Evolutionary conservation across 1,139 yeast genomes (phyloP), one percentile per base, ranked within the genome.

Genomic region (Arxiozyma slooffiae): DNA sequence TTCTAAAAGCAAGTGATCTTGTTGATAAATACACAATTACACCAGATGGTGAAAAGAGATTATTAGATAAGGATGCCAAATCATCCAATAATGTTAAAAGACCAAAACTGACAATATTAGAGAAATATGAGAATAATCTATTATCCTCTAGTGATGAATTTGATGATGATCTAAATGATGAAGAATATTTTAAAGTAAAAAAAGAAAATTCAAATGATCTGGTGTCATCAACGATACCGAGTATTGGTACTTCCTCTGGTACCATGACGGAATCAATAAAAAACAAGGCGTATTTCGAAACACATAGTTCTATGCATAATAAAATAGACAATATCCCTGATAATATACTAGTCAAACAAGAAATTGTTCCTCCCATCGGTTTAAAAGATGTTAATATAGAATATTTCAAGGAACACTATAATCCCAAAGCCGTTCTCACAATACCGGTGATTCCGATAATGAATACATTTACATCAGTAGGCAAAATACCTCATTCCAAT

Each of bases 1-100:
- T 88, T 58, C 71, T 74, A 41, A 71, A 72, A 17, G 92, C 86
- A 1, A 70, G 79, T 4, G 67, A 69, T 39, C 60, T 83, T 68
- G 74, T 82, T 7, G 64, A 70, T 47, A 70, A 62, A 22, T 30
- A 20, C 20, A 24, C 37, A 14, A 38, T 36, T 22, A 45, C 37
- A 26, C 2, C 21, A 6, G 24, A 34, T 18, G 49, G 46, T 20
- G 23, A 22, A 14, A 41, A 47, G 17, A 30, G 23, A 7, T n/a
- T 46, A 22, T 14, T 47, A 7, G 38, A 41, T 11, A 23, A 26
- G 22, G 42, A 16, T n/a, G 21, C 23, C 1, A n/a, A 8, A 16
- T 11, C 22, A 6, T 41, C 1, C 14, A 36, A 40, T 34, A 41
- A 41, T 7, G 21, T 8, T 11, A 41, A 40, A 40, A 48, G 41